phyloP scores from a whole-genome alignment of 495 filamentous ascomycete genomes.

The Hyaloscypha variabilis region DNA sequence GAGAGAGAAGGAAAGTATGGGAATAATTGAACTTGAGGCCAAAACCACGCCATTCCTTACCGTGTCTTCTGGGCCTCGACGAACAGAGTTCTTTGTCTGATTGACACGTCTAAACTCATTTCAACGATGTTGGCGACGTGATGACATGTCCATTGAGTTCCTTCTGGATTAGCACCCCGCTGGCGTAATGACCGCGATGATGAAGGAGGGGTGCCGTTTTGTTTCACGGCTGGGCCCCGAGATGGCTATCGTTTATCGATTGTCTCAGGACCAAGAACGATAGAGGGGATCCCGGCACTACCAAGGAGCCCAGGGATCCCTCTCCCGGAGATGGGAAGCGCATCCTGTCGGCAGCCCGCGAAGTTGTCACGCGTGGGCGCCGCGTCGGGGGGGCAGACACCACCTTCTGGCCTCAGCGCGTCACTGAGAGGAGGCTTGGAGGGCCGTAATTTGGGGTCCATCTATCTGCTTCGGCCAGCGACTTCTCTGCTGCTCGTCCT shows the following conservation, averaged over 20 bases:
- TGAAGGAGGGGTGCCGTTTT: slow-evolving; percentile 3
- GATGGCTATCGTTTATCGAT: slow-evolving; percentile 5
- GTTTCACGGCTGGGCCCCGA: slow-evolving; percentile 3
- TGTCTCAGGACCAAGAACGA: slow-evolving; percentile 4
- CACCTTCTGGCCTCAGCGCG: background rate
- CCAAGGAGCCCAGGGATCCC: background rate
- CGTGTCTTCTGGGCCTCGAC: background rate
- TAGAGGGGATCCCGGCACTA: background rate
- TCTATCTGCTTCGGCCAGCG: slow-evolving; percentile 1
- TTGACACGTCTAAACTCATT: background rate
- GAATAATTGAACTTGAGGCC: background rate
- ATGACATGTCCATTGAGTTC: background rate
- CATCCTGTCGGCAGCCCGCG: background rate
- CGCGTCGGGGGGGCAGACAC: background rate
- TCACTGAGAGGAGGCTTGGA: background rate
- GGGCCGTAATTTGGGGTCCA: background rate
- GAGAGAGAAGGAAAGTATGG: background rate
- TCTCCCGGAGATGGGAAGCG: slow-evolving; percentile 6
- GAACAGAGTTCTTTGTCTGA: background rate
- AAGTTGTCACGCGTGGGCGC: slow-evolving; percentile 1
- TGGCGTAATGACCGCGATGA: background rate
- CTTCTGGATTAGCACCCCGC: background rate
- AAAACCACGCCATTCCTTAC: background rate
- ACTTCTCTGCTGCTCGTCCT: background rate
- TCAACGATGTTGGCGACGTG: background rate